A percentile compares a stretch with the other conserved stretches of the same genome.
phyloP scores from a whole-genome alignment of 768 basidiomycete genomes.

The Leccinum incarnatum region DNA sequence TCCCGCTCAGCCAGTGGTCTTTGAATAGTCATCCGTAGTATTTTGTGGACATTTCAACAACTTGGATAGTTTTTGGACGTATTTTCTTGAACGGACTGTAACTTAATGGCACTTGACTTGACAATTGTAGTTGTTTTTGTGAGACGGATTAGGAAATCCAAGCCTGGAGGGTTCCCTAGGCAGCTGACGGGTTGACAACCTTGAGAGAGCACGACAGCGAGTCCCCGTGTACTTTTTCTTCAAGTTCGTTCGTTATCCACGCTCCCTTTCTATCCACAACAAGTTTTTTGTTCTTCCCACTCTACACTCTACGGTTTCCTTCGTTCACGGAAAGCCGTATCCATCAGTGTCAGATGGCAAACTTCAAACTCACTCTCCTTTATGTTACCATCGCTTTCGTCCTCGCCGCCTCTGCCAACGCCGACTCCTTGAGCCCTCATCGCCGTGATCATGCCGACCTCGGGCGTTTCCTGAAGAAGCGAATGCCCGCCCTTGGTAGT shows the following conservation, averaged over 20 bases:
- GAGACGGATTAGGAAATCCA: conserved; percentile 15
- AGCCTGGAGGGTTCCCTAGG: conserved; percentile 10
- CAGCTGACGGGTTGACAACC: conserved; percentile 20
- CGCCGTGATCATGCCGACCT: conserved; percentile 57
- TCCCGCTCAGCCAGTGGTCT: conserved; percentile 72
- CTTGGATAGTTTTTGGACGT: conserved; percentile 2
- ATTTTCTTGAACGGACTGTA: conserved; percentile 2
- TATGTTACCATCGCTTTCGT: conserved; percentile 54
- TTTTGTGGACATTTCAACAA: conserved; percentile 2
- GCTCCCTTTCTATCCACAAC: conserved; percentile 8
- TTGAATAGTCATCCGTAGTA: conserved; percentile 63
- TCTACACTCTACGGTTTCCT: background rate
- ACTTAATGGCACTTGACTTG: background rate
- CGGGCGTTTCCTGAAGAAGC: conserved; percentile 70
- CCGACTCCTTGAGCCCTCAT: conserved; percentile 39
- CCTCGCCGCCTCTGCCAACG: conserved; percentile 44
- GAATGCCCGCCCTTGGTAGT: conserved; percentile 34
- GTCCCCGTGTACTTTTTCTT: conserved; percentile 11
- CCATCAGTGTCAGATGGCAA: conserved; percentile 42
- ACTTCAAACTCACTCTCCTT: conserved; percentile 61
- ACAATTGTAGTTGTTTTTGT: background rate
- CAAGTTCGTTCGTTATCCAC: conserved; percentile 13
- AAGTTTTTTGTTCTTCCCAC: background rate
- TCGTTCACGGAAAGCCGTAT: conserved; percentile 9
- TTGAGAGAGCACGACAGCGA: background rate